Evolutionary conservation across 1,139 yeast species (phyloP), one percentile per base, ranked within the genome.

Genomic region (Taphrina betulina): DNA sequence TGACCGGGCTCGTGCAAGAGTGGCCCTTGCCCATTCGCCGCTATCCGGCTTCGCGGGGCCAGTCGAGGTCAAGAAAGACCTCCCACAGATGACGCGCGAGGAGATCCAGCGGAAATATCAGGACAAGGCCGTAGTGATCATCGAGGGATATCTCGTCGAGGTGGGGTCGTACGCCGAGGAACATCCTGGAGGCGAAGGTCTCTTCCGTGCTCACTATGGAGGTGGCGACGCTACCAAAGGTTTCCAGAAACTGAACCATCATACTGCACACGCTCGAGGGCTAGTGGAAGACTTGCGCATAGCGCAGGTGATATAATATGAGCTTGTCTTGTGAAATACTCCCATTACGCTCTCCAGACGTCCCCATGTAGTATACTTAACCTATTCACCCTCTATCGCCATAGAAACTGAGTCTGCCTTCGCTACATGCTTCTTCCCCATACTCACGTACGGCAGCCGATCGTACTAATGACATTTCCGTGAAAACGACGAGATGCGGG

Each of bases 151-250:
- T 64, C 95, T 94, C 57, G 97, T 92, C 72, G 94, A 90, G 68
- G 89, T 89, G 62, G 76, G 89, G 62, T 76, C 77, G 43, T 92
- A 90, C 71, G 79, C 90, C 65, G 83, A 84, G 65, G 89, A 86
- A 67, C 99, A 92, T 72, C 99, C 99, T 60, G 99, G 99, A 78
- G 99, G 99, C 64, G 83, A 82, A 70, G 88, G 95, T 53, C 78
- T 92, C 64, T 76, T 92, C 63, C 78, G 80, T 68, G 85, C 95
- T 36, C 88, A 96, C 7, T 75, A 84, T 63, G 97, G 97, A 67
- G 90, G 88, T 73, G 98, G 94, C 72, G 96, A 95, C 53, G 89
- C 97, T 40, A 86, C 87, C 67, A 96, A 95, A 2, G 92, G 92
- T 78, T 89, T 88, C 70, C 98, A 98, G 67, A 97, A 96, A 67